Evolutionary conservation across 202 grass and related monocot genomes (phyloP).

Genomic region (Sporobolus alterniflorus): DNA sequence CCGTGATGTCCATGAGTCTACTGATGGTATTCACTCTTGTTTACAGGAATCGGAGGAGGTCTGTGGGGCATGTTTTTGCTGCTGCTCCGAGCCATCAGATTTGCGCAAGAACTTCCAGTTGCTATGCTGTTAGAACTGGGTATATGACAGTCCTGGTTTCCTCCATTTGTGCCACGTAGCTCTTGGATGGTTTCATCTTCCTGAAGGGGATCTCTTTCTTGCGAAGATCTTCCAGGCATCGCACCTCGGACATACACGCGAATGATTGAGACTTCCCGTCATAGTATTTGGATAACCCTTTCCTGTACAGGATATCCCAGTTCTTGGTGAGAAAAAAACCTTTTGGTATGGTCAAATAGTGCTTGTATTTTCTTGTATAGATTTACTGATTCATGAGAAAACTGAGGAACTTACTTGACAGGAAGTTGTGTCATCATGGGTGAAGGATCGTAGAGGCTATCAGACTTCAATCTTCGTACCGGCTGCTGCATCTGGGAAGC

Average conservation of each 20-base stretch:
- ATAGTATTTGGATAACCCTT: constrained; percentile 86
- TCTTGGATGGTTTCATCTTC: constrained; percentile 71
- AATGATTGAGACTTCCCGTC: constrained; percentile 93
- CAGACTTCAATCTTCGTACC: constrained; percentile 45
- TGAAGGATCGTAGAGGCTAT: constrained; percentile 62
- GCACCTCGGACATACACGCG: constrained; percentile 68
- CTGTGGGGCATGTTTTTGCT: constrained; percentile 52
- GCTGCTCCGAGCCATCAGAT: constrained; percentile 60
- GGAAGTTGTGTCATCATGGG: constrained; percentile 71
- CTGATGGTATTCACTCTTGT: constrained; percentile 61
- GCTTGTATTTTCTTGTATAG: not conserved
- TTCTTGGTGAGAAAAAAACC: not conserved
- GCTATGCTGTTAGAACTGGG: constrained; percentile 37
- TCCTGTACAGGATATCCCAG: constrained; percentile 48
- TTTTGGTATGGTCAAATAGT: not conserved
- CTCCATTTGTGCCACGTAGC: constrained; percentile 48
- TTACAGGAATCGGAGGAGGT: constrained; percentile 62
- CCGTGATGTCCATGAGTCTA: constrained; percentile 21
- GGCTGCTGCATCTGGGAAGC: not conserved
- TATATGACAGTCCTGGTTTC: constrained; percentile 33
- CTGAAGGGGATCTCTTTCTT: constrained; percentile 72
- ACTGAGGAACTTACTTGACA: constrained; percentile 60
- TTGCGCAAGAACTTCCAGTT: constrained; percentile 64
- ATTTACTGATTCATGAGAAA: not conserved
- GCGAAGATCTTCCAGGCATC: constrained; percentile 81